phyloP scores from a whole-genome alignment of 2,329 filamentous ascomycete genomes.

The Leptosphaerulina australis region DNA sequence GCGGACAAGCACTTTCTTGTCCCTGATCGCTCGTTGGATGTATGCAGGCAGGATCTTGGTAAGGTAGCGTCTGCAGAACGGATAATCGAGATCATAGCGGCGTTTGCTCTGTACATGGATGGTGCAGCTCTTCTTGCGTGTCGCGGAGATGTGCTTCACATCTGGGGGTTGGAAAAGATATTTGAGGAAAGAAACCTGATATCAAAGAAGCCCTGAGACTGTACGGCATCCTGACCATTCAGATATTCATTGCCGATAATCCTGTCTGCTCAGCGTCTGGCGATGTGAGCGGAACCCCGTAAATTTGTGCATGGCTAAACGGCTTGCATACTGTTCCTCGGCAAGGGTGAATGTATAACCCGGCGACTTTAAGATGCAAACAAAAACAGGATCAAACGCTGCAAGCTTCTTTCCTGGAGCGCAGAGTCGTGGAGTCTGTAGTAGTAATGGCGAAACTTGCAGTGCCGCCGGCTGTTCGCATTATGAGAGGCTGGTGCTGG shows the following conservation, averaged over 20 bases:
- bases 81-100: conserved; percentile 40
- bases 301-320: conserved; percentile 2
- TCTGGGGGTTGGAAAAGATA: conserved; percentile 27
- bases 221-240: conserved; percentile 4
- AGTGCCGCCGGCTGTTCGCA: background rate
- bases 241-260: too few relatives aligned
- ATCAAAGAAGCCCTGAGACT: too few relatives aligned
- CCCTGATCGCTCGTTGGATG: conserved; percentile 29
- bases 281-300: conserved; percentile 4
- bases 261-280: conserved; percentile 2
- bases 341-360: background rate
- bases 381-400: too few relatives aligned
- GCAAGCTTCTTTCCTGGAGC: too few relatives aligned
- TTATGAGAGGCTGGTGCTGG: conserved; percentile 1
- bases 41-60: conserved; percentile 35
- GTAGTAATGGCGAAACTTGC: conserved; percentile 1
- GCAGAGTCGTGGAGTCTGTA: background rate
- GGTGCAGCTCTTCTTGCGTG: conserved; percentile 40
- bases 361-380: background rate
- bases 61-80: conserved; percentile 38
- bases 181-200: too few relatives aligned
- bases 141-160: conserved; percentile 37
- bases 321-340: background rate
- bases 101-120: conserved; percentile 40
- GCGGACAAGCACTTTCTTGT: conserved; percentile 37